phyloP scores from a whole-genome alignment of 306 rosid genomes.

The Vigna reflexopilosa region DNA sequence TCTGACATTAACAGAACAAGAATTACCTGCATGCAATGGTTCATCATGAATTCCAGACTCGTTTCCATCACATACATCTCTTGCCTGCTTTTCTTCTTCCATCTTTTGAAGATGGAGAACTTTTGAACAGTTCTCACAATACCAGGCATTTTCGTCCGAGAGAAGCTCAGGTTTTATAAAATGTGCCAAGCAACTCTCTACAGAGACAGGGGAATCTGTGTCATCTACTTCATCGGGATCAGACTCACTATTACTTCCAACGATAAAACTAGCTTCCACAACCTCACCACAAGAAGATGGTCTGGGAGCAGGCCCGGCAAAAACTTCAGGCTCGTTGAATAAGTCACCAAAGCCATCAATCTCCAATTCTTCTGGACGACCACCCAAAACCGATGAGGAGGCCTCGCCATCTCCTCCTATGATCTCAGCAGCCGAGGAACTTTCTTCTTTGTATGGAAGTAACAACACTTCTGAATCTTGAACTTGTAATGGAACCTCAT shows the following conservation, averaged over 20 bases:
- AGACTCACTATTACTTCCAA: conserved; percentile 72
- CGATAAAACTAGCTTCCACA: conserved; percentile 56
- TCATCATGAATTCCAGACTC: conserved; percentile 51
- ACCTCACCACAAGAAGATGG: conserved; percentile 63
- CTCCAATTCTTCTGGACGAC: conserved; percentile 64
- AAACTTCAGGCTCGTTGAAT: conserved; percentile 84
- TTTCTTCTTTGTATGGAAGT: conserved; percentile 82
- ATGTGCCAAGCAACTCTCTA: conserved; percentile 88
- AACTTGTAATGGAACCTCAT: conserved; percentile 77
- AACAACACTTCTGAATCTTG: conserved; percentile 74
- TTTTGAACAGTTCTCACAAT: conserved; percentile 91
- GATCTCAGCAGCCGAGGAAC: conserved; percentile 51
- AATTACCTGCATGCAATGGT: conserved; percentile 37
- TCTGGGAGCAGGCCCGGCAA: conserved; percentile 70
- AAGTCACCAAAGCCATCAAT: conserved; percentile 87
- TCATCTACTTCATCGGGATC: conserved; percentile 98
- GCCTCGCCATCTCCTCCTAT: conserved; percentile 63
- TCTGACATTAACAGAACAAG: conserved; percentile 46
- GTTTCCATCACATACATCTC: conserved; percentile 54
- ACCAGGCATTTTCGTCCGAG: conserved; percentile 87
- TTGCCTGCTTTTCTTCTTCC: conserved; percentile 50
- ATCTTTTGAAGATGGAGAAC: conserved; percentile 54
- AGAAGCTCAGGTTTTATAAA: conserved; percentile 95
- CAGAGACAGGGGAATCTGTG: conserved; percentile 82
- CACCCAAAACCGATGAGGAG: conserved; percentile 60